Conservation (phyloP, 805 yeast genomes). For the Wickerhamomyces xylosicus region DNA sequence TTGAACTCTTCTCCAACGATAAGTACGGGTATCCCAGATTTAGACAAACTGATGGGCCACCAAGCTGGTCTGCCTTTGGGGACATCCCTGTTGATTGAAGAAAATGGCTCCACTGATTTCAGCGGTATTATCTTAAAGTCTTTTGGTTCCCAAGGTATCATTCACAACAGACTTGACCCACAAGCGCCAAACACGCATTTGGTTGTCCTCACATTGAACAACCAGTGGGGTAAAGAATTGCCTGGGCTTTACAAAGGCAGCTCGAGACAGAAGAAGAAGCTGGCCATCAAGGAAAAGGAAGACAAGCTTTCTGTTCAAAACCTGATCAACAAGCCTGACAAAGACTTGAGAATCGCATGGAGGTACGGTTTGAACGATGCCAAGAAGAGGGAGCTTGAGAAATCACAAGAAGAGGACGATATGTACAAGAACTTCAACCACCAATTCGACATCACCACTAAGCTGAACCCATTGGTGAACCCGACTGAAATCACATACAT, state of each 20-base stretch:
- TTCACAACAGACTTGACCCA: slow-evolving; percentile 45
- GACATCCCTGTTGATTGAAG: slow-evolving; percentile 59
- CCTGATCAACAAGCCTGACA: slow-evolving; percentile 23
- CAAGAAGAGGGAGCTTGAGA: slow-evolving; percentile 17
- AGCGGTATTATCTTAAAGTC: slow-evolving; percentile 56
- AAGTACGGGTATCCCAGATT: slow-evolving; percentile 70
- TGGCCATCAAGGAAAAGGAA: slow-evolving; percentile 44
- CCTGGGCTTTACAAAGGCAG: slow-evolving; percentile 74
- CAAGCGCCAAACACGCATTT: slow-evolving; percentile 41
- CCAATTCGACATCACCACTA: slow-evolving; percentile 70
- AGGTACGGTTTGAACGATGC: slow-evolving; percentile 55
- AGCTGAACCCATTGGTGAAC: slow-evolving; percentile 56
- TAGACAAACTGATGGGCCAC: slow-evolving; percentile 69
- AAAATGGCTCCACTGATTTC: slow-evolving; percentile 83
- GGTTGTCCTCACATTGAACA: slow-evolving; percentile 50
- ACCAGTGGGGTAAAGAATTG: slow-evolving; percentile 53
- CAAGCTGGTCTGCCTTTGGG: slow-evolving; percentile 77
- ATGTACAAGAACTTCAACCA: slow-evolving; percentile 44
- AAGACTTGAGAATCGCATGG: slow-evolving; percentile 87
- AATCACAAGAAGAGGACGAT: slow-evolving; percentile 17
- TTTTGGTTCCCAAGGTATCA: slow-evolving; percentile 68
- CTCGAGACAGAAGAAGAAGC: slow-evolving; percentile 53
- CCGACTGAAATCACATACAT: slow-evolving; percentile 50
- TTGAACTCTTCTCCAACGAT: slow-evolving; percentile 64
- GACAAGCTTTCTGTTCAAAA: slow-evolving; percentile 61